These are phyloP conservation scores for Curvularia sp. DNA, from an alignment of 2,329 filamentous ascomycete genomes.

Conservation along the genomic window DNA sequence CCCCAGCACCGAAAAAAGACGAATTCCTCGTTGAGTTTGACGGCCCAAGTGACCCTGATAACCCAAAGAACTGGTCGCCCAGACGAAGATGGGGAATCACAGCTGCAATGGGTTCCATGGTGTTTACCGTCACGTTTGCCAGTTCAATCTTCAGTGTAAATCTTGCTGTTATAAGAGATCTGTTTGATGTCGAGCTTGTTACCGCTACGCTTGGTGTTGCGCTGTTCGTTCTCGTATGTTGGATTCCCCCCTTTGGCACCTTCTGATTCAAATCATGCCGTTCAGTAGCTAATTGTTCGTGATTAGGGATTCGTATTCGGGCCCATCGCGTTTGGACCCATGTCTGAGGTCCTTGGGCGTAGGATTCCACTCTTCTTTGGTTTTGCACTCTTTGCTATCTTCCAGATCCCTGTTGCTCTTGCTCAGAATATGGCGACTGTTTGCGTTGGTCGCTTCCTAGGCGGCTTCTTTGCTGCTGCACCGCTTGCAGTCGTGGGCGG, in stretches of 20 bases:
- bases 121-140: constrained; percentile 55
- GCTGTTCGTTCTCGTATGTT: constrained; percentile 53
- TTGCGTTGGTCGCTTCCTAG: constrained; percentile 60
- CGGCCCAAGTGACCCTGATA: constrained; percentile 72
- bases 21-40: constrained; percentile 71
- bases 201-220: constrained; percentile 59
- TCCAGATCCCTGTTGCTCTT: constrained; percentile 50
- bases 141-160: constrained; percentile 67
- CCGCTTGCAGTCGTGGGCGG: constrained; percentile 47
- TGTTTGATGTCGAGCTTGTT: constrained; percentile 56
- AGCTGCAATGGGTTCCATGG: constrained; percentile 62
- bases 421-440: constrained; percentile 60
- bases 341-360: constrained; percentile 60
- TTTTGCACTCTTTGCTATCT: constrained; percentile 49
- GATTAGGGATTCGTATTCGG: constrained; percentile 60
- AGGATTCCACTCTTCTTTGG: constrained; percentile 42
- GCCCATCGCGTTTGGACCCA: constrained; percentile 54
- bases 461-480: constrained; percentile 58
- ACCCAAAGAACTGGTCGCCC: constrained; percentile 73
- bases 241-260: background rate
- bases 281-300: background rate
- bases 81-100: constrained; percentile 73
- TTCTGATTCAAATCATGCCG: too few species aligned
- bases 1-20: constrained; percentile 24
- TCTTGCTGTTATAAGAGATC: constrained; percentile 59